Conservation (phyloP, 2,329 filamentous ascomycete genomes). For the Chaetothyriales sp. region DNA sequence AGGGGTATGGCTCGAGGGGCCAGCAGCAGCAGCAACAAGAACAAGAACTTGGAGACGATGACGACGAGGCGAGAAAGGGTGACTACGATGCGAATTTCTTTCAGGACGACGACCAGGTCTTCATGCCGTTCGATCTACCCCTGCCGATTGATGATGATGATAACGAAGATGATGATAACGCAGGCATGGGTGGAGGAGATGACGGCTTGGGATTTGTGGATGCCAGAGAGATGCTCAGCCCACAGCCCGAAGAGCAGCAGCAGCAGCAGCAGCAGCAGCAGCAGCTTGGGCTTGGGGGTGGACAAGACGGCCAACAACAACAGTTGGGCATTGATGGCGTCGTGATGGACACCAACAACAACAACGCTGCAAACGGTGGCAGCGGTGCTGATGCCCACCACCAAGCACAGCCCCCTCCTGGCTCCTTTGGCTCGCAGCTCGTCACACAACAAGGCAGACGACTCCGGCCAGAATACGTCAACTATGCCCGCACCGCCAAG, state of each 20-base stretch:
- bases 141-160: slow-evolving; percentile 29
- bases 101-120: slow-evolving; percentile 47
- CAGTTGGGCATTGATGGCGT: neutral
- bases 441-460: slow-evolving; percentile 45
- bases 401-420: slow-evolving; percentile 26
- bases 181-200: slow-evolving; percentile 4
- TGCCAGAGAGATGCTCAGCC: slow-evolving; percentile 34
- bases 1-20: slow-evolving; percentile 77
- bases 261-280: slow-evolving; percentile 6
- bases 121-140: slow-evolving; percentile 31
- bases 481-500: slow-evolving; percentile 51
- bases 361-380: neutral
- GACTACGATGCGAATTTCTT: slow-evolving; percentile 98
- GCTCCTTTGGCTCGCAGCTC: slow-evolving; percentile 46
- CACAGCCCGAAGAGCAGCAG: slow-evolving; percentile 18
- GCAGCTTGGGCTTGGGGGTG: neutral
- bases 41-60: slow-evolving; percentile 28
- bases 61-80: slow-evolving; percentile 44
- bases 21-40: slow-evolving; percentile 35
- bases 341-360: neutral
- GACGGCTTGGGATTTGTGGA: slow-evolving; percentile 29
- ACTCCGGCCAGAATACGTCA: slow-evolving; percentile 48
- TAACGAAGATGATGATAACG: slow-evolving; percentile 21
- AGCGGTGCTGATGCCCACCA: slow-evolving; percentile 1
- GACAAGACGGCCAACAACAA: neutral